Conservation (phyloP, 345 rosid genomes). For the Rhodamnia argentea region DNA sequence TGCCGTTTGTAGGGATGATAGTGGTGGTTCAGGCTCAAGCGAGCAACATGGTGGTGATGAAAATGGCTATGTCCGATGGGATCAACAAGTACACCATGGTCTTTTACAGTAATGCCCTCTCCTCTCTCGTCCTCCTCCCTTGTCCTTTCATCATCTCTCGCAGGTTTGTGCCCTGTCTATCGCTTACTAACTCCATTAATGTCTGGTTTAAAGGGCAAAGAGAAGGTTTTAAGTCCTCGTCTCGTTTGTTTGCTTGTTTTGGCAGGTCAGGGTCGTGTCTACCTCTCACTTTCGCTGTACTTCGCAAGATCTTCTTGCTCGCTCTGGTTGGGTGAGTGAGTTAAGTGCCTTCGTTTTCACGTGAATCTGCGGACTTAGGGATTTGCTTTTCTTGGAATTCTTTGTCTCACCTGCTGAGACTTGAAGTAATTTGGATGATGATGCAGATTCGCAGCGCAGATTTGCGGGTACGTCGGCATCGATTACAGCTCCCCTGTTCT, state of each 20-base stretch:
- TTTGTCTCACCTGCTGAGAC: not conserved
- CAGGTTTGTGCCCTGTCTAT: not conserved
- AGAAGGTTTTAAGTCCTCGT: not conserved
- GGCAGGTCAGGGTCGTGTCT: not conserved
- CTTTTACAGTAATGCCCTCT: slow-evolving; percentile 40
- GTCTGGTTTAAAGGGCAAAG: not conserved
- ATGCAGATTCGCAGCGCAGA: not conserved
- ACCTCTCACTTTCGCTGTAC: slow-evolving; percentile 20
- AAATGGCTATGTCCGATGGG: slow-evolving; percentile 46
- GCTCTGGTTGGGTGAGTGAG: slow-evolving; percentile 1
- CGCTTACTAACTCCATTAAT: not conserved
- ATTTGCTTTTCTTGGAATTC: slow-evolving; percentile 8
- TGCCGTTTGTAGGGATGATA: slow-evolving; percentile 35
- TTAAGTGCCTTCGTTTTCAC: not conserved
- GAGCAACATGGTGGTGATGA: slow-evolving; percentile 33
- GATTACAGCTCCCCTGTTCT: slow-evolving; percentile 15
- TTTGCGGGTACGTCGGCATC: slow-evolving; percentile 1
- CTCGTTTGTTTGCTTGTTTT: not conserved
- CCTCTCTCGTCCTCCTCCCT: slow-evolving; percentile 48
- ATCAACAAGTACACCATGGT: slow-evolving; percentile 33
- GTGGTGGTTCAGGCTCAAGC: slow-evolving; percentile 50
- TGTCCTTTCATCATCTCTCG: slow-evolving; percentile 28
- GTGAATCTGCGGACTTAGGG: not conserved
- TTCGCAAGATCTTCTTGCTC: slow-evolving; percentile 12
- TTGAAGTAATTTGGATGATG: not conserved